Conservation (phyloP, 139 green algal genomes). For the Tetradesmus lagerheimii region DNA sequence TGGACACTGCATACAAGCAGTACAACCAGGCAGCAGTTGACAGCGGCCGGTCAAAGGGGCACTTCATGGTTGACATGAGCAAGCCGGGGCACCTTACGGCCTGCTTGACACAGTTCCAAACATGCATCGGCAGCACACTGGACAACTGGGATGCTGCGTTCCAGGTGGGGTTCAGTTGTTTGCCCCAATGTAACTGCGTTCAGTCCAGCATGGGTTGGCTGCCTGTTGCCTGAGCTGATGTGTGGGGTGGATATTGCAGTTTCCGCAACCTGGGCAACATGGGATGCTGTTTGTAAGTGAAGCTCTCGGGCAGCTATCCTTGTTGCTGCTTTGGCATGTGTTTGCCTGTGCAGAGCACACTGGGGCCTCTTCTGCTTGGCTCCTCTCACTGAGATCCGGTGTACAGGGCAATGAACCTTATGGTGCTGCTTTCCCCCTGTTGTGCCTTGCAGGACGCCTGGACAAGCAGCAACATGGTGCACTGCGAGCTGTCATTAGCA, state of each 20-base stretch:
- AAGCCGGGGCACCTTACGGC: constrained; percentile 82
- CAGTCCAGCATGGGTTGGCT: no score
- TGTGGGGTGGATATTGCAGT: constrained; percentile 73
- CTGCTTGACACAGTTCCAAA: constrained; percentile 85
- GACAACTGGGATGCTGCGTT: constrained; percentile 92
- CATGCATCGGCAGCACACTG: constrained; percentile 65
- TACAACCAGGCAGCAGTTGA: constrained; percentile 65
- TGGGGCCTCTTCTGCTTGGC: no score
- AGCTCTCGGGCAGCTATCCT: no score
- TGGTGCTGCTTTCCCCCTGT: neutral
- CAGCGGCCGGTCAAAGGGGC: constrained; percentile 63
- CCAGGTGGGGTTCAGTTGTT: constrained; percentile 50
- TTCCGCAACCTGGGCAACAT: constrained; percentile 80
- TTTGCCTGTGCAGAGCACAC: no score
- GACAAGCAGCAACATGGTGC: constrained; percentile 83
- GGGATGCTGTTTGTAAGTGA: no score
- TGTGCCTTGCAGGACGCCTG: constrained; percentile 57
- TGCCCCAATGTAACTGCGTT: no score
- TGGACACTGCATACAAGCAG: constrained; percentile 77
- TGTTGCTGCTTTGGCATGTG: no score
- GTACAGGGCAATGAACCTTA: no score
- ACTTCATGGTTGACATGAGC: constrained; percentile 87
- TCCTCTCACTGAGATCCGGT: no score
- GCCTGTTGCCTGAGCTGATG: no score
- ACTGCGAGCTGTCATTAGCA: constrained; percentile 87